phyloP scores from a whole-genome alignment of 371 early-diverging fungal species.

The Mortierella sp. region DNA sequence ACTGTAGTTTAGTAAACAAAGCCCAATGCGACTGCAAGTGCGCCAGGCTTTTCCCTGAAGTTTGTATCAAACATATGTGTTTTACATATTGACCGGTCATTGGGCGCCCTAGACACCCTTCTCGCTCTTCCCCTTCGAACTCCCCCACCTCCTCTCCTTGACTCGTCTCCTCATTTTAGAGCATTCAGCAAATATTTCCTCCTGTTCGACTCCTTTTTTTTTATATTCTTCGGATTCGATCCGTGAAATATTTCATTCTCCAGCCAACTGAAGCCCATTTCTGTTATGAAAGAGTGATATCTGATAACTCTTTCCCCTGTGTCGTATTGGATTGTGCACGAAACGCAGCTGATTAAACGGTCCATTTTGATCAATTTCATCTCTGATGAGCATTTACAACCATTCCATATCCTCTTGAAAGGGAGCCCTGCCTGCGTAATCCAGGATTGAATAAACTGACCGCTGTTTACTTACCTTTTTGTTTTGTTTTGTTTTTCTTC shows the following conservation, averaged over 20 bases:
- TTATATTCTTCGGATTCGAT: background rate
- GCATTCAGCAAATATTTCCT: background rate
- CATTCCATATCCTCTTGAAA: no score
- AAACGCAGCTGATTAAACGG: background rate
- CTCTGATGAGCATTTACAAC: background rate
- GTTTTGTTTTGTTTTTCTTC: background rate
- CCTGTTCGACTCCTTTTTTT: slow-evolving; percentile 7
- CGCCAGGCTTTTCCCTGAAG: slow-evolving; percentile 2
- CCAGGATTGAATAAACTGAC: background rate
- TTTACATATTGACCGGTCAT: background rate
- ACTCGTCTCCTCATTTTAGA: background rate
- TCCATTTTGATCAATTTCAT: background rate
- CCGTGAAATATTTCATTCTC: background rate
- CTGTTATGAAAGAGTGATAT: background rate
- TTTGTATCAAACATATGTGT: background rate
- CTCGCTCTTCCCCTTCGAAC: background rate
- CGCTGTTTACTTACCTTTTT: background rate
- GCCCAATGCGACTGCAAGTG: no score
- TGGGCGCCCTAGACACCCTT: slow-evolving; percentile 3
- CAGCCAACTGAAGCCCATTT: background rate
- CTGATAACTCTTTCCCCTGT: background rate
- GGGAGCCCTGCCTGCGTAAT: background rate
- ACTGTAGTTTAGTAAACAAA: slow-evolving; percentile 1
- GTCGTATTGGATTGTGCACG: background rate
- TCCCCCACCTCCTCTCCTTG: background rate